Evolutionary conservation across 1,139 yeast genomes (phyloP), one percentile per base, ranked within the genome.

Genomic region (Suhomyces yuchorum): DNA sequence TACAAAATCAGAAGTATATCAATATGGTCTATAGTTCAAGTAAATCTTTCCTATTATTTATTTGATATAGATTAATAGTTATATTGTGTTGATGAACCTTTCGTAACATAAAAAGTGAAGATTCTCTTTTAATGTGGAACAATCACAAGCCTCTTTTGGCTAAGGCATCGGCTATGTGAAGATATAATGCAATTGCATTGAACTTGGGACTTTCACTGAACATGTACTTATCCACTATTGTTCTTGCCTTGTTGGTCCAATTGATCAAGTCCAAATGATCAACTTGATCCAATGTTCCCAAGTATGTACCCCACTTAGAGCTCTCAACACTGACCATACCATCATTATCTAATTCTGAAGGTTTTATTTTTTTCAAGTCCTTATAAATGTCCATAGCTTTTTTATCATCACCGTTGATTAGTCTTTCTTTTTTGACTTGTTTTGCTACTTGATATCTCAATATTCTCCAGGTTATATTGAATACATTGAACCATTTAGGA

Each of bases 191-290:
- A 33, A 86, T 72, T 0, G 96, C 87, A 58, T 87, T 81, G 58
- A 88, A 87, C 15, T 71, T 68, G 3, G 81, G 78, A 5, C 62
- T 61, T 38, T 61, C 61, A 14, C 66, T 61, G 45, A 70, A 70
- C 53, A 73, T 52, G 0, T 63, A 57, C 56, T 73, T 70, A 50
- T 72, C 74, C 15, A 71, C 54, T 3, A 58, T 55, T 1, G 62
- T 55, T 50, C 82, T 73, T 4, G 79, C 52, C n/a, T 74, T 64
- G 57, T 85, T 86, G 43, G 86, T 80, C 95, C 95, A 88, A 51
- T 90, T 90, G 39, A 90, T 87, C 49, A 90, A 71, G 62, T 91
- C 96, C 54, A 89, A 70, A 65, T 91, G 97, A 63, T 91, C 97
- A 3, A 88, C 91, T 53, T 84, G 77, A 39, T 82, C 82, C 37